phyloP scores from a whole-genome alignment of 345 rosid species.

The Camelina hispida region DNA sequence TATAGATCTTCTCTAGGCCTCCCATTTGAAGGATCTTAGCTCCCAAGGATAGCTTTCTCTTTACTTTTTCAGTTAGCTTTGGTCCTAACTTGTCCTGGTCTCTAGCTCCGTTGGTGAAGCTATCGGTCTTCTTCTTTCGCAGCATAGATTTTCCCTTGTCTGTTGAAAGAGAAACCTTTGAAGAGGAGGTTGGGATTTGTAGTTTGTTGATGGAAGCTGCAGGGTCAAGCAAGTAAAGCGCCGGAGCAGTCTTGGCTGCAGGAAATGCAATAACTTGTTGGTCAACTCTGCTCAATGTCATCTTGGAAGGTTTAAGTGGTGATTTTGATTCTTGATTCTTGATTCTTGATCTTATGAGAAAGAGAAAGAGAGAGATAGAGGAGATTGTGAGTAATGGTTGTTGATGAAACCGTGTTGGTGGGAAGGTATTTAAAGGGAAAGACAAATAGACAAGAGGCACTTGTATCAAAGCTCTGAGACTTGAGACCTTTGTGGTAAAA shows the following conservation, averaged over 20 bases:
- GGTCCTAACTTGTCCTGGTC: slow-evolving; percentile 53
- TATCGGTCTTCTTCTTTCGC: slow-evolving; percentile 48
- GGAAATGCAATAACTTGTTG: slow-evolving; percentile 34
- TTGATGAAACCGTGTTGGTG: too few relatives aligned
- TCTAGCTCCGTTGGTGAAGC: slow-evolving; percentile 46
- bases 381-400: too few relatives aligned
- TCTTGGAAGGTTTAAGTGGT: background rate
- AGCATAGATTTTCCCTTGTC: slow-evolving; percentile 38
- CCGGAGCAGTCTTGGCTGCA: slow-evolving; percentile 1
- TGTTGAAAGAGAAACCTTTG: slow-evolving; percentile 3
- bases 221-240: slow-evolving; percentile 29
- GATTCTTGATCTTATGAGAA: too few relatives aligned
- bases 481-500: slow-evolving; percentile 18
- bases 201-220: slow-evolving; percentile 39
- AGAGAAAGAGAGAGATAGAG: too few relatives aligned
- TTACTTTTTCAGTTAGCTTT: slow-evolving; percentile 57
- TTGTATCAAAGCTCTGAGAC: slow-evolving; percentile 7
- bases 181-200: slow-evolving; percentile 40
- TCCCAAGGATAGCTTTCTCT: slow-evolving; percentile 51
- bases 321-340: too few relatives aligned
- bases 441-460: slow-evolving; percentile 35
- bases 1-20: slow-evolving; percentile 53
- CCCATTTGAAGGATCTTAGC: slow-evolving; percentile 53
- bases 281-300: slow-evolving; percentile 37
- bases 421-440: slow-evolving; percentile 23